Percentiles rank a stretch among this genome's conserved stretches.
These are phyloP conservation scores for Fusarium sp. DNA, from an alignment of 2,329 filamentous ascomycete genomes.

Conservation along the genomic window DNA sequence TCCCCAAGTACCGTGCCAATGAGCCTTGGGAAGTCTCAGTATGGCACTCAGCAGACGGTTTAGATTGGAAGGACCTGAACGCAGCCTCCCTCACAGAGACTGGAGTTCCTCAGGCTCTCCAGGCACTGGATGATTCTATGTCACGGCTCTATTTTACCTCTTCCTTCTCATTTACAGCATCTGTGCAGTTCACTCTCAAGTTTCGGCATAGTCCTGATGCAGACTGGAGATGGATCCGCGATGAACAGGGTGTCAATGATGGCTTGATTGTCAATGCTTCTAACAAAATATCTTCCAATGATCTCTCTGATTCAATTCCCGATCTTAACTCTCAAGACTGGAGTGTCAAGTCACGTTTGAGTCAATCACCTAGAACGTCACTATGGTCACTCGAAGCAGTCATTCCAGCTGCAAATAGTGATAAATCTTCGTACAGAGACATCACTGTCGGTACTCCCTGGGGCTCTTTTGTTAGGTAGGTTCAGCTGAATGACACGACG, in stretches of 20 bases:
- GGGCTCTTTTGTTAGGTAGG: constrained; percentile 62
- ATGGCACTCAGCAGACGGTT: constrained; percentile 73
- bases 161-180: constrained; percentile 57
- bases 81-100: constrained; percentile 44
- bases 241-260: constrained; percentile 70
- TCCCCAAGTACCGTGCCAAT: constrained; percentile 62
- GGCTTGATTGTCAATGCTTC: constrained; percentile 65
- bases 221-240: constrained; percentile 76
- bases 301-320: constrained; percentile 65
- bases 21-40: constrained; percentile 76
- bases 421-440: constrained; percentile 65
- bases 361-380: constrained; percentile 74
- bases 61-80: constrained; percentile 63
- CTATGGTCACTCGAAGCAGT: constrained; percentile 73
- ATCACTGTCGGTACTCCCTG: constrained; percentile 71
- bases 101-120: constrained; percentile 60
- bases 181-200: constrained; percentile 75
- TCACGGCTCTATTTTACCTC: constrained; percentile 63
- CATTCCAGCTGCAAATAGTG: constrained; percentile 65
- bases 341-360: constrained; percentile 61
- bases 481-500: background rate
- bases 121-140: constrained; percentile 43
- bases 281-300: constrained; percentile 45
- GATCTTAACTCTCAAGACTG: constrained; percentile 64
- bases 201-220: constrained; percentile 64